phyloP scores from a whole-genome alignment of 306 rosid genomes.

The Corylus americana region DNA sequence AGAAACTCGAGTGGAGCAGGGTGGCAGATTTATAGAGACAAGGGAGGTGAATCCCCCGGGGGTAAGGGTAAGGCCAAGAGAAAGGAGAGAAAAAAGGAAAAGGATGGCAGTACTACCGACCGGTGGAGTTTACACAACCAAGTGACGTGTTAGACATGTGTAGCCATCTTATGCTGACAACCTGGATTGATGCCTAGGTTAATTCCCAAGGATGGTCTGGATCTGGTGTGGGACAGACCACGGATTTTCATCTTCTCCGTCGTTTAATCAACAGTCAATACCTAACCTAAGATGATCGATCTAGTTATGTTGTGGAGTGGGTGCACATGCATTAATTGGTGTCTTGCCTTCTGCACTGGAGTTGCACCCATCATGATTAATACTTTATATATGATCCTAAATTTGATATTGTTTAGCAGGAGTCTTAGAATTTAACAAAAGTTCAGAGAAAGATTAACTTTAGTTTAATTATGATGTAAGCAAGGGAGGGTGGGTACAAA shows the following conservation, averaged over 20 bases:
- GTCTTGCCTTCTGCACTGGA: not conserved
- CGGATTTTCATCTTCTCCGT: not conserved
- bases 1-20: conserved; percentile 41
- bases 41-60: conserved; percentile 12
- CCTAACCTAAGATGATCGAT: not conserved
- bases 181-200: conserved; percentile 34
- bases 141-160: conserved; percentile 59
- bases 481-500: not conserved
- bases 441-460: too few species aligned
- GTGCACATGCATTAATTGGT: not conserved
- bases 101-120: conserved; percentile 39
- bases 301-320: not conserved
- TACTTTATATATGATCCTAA: too few species aligned
- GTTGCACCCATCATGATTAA: not conserved
- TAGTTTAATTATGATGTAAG: not conserved
- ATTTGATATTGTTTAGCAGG: too few species aligned
- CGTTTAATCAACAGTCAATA: not conserved
- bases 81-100: conserved; percentile 6
- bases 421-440: too few species aligned
- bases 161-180: conserved; percentile 35
- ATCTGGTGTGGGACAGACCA: conserved; percentile 20
- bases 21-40: conserved; percentile 58
- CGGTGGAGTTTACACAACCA: conserved; percentile 28
- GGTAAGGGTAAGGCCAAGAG: conserved; percentile 14
- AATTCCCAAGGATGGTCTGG: not conserved